Evolutionary conservation across 2,329 filamentous ascomycete genomes (phyloP).

Genomic region (Calonectria pteridis): DNA sequence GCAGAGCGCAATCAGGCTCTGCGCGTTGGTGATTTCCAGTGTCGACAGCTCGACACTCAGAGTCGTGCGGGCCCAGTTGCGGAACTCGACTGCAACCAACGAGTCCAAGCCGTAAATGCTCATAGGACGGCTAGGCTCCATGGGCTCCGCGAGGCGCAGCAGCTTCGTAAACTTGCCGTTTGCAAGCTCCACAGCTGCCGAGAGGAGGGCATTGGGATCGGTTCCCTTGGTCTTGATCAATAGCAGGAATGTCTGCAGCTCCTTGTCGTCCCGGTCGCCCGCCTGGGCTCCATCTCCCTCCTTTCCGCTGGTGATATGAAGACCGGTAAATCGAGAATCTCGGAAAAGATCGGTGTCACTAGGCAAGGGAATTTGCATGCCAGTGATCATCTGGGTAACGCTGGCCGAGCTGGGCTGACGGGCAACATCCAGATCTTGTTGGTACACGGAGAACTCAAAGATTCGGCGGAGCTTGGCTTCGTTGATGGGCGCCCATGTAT

Average conservation of each 20-base stretch:
- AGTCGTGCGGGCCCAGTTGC: slow-evolving; percentile 42
- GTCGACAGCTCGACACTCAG: slow-evolving; percentile 43
- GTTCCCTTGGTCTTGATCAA: slow-evolving; percentile 22
- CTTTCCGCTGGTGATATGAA: slow-evolving; percentile 18
- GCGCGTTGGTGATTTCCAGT: slow-evolving; percentile 46
- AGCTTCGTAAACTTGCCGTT: slow-evolving; percentile 39
- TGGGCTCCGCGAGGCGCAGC: slow-evolving; percentile 39
- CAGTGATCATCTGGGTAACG: slow-evolving; percentile 43
- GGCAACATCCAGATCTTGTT: slow-evolving; percentile 36
- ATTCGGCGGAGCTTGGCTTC: slow-evolving; percentile 46
- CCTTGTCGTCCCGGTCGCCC: slow-evolving; percentile 22
- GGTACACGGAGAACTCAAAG: slow-evolving; percentile 43
- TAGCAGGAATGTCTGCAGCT: slow-evolving; percentile 27
- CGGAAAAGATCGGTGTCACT: slow-evolving; percentile 37
- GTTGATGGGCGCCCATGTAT: slow-evolving; percentile 40
- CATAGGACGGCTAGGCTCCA: slow-evolving; percentile 43
- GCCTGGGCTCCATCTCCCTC: slow-evolving; percentile 12
- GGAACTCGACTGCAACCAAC: slow-evolving; percentile 46
- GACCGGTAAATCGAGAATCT: slow-evolving; percentile 42
- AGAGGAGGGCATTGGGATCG: slow-evolving; percentile 25
- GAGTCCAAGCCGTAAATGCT: slow-evolving; percentile 47
- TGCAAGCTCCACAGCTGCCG: slow-evolving; percentile 36
- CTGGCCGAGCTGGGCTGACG: slow-evolving; percentile 28
- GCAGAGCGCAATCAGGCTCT: slow-evolving; percentile 39
- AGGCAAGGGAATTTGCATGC: slow-evolving; percentile 41